Conservation (phyloP, 2,329 filamentous ascomycete species). For the Fusarium denticulatum region DNA sequence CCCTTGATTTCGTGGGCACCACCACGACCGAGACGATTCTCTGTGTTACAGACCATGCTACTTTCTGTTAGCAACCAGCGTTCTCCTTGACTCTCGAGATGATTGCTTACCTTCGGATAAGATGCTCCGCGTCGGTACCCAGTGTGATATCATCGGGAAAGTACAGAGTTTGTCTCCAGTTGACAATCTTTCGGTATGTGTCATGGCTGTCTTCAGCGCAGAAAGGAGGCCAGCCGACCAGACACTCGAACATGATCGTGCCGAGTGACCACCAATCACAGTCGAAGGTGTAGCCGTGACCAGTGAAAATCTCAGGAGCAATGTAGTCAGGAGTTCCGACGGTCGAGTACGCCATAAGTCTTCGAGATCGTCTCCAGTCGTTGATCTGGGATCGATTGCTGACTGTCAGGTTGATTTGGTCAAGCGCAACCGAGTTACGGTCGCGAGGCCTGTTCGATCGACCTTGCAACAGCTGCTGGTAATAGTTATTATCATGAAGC, state of each 20-base stretch:
- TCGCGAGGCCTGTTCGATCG: conserved; percentile 78
- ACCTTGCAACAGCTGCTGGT: conserved; percentile 92
- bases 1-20: conserved; percentile 92
- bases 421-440: conserved; percentile 92
- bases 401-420: conserved; percentile 97
- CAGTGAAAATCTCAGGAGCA: conserved; percentile 96
- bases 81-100: not conserved
- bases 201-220: conserved; percentile 97
- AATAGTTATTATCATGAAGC: conserved; percentile 97
- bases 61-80: conserved; percentile 14
- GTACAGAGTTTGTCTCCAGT: conserved; percentile 95
- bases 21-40: conserved; percentile 87
- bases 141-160: conserved; percentile 96
- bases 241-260: conserved; percentile 99
- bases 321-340: conserved; percentile 99
- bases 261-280: conserved; percentile 99
- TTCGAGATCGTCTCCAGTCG: conserved; percentile 95
- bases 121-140: conserved; percentile 86
- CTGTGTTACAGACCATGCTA: conserved; percentile 92
- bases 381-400: conserved; percentile 98
- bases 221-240: conserved; percentile 98
- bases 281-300: conserved; percentile 93
- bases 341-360: conserved; percentile 97
- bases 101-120: conserved; percentile 83
- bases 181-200: conserved; percentile 98